Evolutionary conservation across 805 yeast species (phyloP).

Genomic region (Metschnikowia hibisci): DNA sequence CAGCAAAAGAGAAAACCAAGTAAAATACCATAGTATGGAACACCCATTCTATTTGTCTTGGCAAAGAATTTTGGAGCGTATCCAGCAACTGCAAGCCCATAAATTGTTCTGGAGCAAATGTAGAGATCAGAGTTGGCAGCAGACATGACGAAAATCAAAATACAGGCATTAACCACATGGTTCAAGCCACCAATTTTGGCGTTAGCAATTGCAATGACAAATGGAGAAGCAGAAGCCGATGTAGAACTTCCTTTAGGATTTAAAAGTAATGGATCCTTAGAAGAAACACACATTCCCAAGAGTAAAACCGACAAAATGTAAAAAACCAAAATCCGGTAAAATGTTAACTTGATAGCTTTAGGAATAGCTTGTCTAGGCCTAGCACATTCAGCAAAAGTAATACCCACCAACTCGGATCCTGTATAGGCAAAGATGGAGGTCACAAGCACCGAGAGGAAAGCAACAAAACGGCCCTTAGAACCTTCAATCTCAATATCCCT

Average conservation of each 20-base stretch:
- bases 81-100: constrained; percentile 21
- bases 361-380: constrained; percentile 66
- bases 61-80: constrained; percentile 38
- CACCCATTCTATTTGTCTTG: constrained; percentile 54
- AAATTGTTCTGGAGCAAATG: constrained; percentile 20
- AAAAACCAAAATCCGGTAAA: constrained; percentile 61
- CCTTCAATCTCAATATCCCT: constrained; percentile 37
- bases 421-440: constrained; percentile 67
- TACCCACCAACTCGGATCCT: constrained; percentile 68
- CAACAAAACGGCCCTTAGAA: constrained; percentile 52
- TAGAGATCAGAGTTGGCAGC: constrained; percentile 23
- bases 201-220: constrained; percentile 22
- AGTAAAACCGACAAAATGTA: constrained; percentile 59
- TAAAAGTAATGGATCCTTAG: constrained; percentile 18
- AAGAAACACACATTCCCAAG: constrained; percentile 56
- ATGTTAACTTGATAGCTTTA: constrained; percentile 63
- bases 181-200: constrained; percentile 20
- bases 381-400: constrained; percentile 70
- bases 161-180: constrained; percentile 21
- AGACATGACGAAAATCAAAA: constrained; percentile 20
- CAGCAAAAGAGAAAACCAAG: constrained; percentile 52
- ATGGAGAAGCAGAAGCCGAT: constrained; percentile 18
- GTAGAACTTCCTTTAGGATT: constrained; percentile 16
- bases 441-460: constrained; percentile 60
- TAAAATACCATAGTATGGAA: constrained; percentile 58